These are phyloP conservation scores for Tillandsia leiboldiana DNA, from an alignment of 176 grass and related monocot genomes.

Conservation along the genomic window DNA sequence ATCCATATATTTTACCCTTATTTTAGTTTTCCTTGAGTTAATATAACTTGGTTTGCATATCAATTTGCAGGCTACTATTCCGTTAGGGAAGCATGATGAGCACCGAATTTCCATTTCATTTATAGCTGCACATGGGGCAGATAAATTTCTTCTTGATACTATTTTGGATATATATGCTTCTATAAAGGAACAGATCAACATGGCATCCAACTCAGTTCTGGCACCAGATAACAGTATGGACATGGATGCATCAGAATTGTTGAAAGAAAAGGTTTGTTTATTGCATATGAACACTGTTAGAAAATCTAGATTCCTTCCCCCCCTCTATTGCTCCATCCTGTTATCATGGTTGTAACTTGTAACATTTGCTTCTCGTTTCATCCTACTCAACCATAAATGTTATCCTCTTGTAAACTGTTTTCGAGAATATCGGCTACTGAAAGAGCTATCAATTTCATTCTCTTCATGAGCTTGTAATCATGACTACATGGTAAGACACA, in stretches of 20 bases:
- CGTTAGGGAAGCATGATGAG: conserved; percentile 59
- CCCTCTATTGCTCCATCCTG: background rate
- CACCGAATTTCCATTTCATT: conserved; percentile 75
- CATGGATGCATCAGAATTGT: conserved; percentile 47
- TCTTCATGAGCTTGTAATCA: too few species aligned
- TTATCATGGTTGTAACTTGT: too few species aligned
- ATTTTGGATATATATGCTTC: conserved; percentile 54
- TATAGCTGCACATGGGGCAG: conserved; percentile 71
- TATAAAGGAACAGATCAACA: conserved; percentile 62
- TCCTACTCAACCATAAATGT: too few species aligned
- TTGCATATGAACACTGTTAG: background rate
- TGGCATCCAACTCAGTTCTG: conserved; percentile 53
- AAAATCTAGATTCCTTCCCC: background rate
- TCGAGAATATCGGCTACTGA: too few species aligned
- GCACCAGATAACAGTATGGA: conserved; percentile 38
- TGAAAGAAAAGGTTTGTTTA: conserved; percentile 89
- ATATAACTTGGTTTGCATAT: background rate
- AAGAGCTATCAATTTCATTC: too few species aligned
- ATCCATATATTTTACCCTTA: too few species aligned
- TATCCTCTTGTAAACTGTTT: too few species aligned
- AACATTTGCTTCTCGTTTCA: too few species aligned
- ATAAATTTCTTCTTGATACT: conserved; percentile 71
- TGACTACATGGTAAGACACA: too few species aligned
- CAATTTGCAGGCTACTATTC: conserved; percentile 57
- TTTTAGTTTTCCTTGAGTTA: too few species aligned